Base-by-base conservation (phyloP, 1,139 yeast genomes). In the Debaryomyces sp. region DNA sequence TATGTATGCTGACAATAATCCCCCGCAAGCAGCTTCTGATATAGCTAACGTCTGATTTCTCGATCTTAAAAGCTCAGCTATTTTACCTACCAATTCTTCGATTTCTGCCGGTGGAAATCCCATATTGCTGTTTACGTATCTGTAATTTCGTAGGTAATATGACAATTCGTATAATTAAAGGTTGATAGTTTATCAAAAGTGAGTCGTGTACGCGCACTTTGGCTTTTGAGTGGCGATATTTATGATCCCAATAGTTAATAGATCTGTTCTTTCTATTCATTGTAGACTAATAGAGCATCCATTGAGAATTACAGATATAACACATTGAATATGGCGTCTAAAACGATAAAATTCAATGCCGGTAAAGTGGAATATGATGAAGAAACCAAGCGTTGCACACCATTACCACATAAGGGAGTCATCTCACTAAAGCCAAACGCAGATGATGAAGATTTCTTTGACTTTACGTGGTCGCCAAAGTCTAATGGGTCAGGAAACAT, bases 11-110 rank as follows among this genome's bases (percentile, higher is more conserved):
- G 95, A 85, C 8, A 89, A 71, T 26, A 89, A 75, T 0, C 96
- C 96, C 8, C 96, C 96, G 66, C 96, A 89, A 0, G 96, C 96
- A 8, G 95, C 91, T 61, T 89, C 96, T 4, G 92, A 84, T 3
- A 88, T 85, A 1, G 95, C 88, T 40, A 89, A 70, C 0, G 96
- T 87, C 60, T 85, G 84, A 6, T 76, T 68, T 21, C 84, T 71
- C 12, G 66, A 61, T 27, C 80, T 67, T 37, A 89, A 73, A 10
- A 84, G 70, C 36, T 64, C 65, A 0, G 95, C 85, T 39, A 89
- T 87, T 58, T 74, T 70, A 5, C 62, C 58, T 4, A 87, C 90
- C 12, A 84, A 68, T 18, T 55, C 61, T 41, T 71, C 64, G 6
- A 86, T 70, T 26, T 80, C 82, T 9, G 64, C 63, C 1, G 92